Conservation (phyloP, 768 basidiomycete genomes). For the Auriculariales sp. region DNA sequence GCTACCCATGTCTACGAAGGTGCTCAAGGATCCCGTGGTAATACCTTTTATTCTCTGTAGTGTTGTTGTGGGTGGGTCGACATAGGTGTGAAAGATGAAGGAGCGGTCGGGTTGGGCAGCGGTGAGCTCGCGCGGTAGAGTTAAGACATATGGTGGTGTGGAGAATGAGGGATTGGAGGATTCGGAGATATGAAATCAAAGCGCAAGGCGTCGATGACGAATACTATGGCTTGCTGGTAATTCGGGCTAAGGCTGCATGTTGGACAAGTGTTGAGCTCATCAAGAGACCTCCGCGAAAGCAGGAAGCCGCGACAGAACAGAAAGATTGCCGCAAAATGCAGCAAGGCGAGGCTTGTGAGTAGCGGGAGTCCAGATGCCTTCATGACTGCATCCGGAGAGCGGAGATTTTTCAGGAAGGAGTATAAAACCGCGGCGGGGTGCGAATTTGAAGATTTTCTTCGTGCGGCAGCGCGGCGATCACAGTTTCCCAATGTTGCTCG, state of each 20-base stretch:
- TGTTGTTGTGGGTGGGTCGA: constrained; percentile 92
- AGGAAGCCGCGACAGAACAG: constrained; percentile 90
- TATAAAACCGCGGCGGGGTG: too few species aligned
- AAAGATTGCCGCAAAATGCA: constrained; percentile 70
- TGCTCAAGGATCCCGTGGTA: constrained; percentile 89
- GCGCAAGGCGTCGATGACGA: constrained; percentile 86
- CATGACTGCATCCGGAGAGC: too few species aligned
- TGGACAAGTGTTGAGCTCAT: constrained; percentile 33
- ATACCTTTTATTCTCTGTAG: constrained; percentile 90
- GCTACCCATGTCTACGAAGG: constrained; percentile 85
- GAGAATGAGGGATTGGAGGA: constrained; percentile 39
- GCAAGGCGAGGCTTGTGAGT: too few species aligned
- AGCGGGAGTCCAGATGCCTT: too few species aligned
- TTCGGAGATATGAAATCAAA: constrained; percentile 82
- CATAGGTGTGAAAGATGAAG: constrained; percentile 76
- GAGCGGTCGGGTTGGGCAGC: constrained; percentile 50
- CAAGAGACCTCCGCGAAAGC: constrained; percentile 58
- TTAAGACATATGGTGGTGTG: constrained; percentile 69
- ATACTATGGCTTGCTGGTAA: constrained; percentile 65
- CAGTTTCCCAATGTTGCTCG: constrained; percentile 83
- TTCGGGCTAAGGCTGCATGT: constrained; percentile 41
- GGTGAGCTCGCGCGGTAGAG: constrained; percentile 62
- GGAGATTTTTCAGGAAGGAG: too few species aligned
- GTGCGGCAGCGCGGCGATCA: constrained; percentile 77
- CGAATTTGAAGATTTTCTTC: too few species aligned